Percentiles rank a stretch among this genome's conserved stretches.
Conservation (phyloP, 176 grass and related monocot species). For the Coix lacrymajobi region DNA sequence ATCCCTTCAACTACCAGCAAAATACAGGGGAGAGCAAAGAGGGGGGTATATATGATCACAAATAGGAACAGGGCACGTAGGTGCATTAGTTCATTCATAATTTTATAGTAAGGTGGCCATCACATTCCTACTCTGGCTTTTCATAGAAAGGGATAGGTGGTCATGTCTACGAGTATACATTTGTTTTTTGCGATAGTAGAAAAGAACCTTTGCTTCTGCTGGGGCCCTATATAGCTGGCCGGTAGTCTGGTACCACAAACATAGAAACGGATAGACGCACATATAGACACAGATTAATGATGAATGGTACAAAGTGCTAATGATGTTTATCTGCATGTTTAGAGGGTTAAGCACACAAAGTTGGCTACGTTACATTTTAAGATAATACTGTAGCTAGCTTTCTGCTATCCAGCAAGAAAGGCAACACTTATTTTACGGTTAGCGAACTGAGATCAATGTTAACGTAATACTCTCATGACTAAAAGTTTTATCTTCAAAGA, state of each 20-base stretch:
- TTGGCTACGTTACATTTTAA: neutral
- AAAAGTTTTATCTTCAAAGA: neutral
- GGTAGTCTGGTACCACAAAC: slow-evolving; percentile 7
- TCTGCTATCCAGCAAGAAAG: neutral
- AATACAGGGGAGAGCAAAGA: neutral
- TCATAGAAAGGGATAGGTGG: slow-evolving; percentile 37
- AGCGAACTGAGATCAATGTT: neutral
- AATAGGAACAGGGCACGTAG: slow-evolving; percentile 16
- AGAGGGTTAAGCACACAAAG: slow-evolving; percentile 2
- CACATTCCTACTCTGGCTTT: slow-evolving; percentile 55
- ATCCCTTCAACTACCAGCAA: slow-evolving; percentile 31
- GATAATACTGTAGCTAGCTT: slow-evolving; percentile 3
- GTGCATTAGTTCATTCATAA: slow-evolving; percentile 28
- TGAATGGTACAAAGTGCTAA: slow-evolving; percentile 36
- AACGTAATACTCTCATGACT: neutral
- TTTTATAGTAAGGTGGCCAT: neutral
- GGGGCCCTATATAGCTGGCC: slow-evolving; percentile 10
- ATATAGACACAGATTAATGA: neutral
- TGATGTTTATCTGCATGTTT: slow-evolving; percentile 31
- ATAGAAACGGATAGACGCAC: slow-evolving; percentile 2
- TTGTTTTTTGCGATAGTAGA: slow-evolving; percentile 9
- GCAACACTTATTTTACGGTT: neutral
- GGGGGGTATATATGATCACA: slow-evolving; percentile 14
- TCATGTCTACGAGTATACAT: neutral
- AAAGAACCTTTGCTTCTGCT: slow-evolving; percentile 11